These are phyloP conservation scores for Penicillium robsamsonii DNA, from an alignment of 495 filamentous ascomycete species.

Conservation along the genomic window DNA sequence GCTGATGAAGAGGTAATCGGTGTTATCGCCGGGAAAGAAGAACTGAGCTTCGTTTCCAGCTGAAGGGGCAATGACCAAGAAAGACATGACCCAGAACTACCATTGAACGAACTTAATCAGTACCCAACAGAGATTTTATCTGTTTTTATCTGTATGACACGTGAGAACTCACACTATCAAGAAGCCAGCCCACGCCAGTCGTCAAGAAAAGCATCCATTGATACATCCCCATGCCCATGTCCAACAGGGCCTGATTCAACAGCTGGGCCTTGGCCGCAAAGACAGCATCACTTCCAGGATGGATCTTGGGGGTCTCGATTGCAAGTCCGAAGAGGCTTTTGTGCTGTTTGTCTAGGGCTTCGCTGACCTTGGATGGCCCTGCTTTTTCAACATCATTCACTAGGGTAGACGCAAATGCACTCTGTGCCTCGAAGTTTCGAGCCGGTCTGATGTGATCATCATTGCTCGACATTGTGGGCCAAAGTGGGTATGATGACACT, in stretches of 20 bases:
- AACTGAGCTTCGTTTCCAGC: constrained; percentile 20
- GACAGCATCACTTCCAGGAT: constrained; percentile 19
- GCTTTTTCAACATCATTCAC: constrained; percentile 22
- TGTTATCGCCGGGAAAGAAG: constrained; percentile 16
- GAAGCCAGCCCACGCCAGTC: constrained; percentile 68
- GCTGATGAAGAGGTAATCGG: constrained; percentile 15
- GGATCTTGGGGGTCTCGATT: constrained; percentile 6
- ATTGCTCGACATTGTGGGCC: constrained; percentile 6
- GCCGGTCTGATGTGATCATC: constrained; percentile 1
- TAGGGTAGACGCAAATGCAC: constrained; percentile 22
- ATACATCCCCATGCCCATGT: constrained; percentile 78
- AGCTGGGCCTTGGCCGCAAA: constrained; percentile 46
- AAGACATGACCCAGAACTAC: constrained; percentile 24
- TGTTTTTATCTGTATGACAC: too few relatives aligned
- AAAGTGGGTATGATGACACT: neutral
- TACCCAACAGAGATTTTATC: too few relatives aligned
- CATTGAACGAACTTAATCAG: neutral
- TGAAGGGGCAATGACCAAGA: constrained; percentile 14
- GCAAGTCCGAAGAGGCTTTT: constrained; percentile 11
- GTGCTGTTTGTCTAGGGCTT: constrained; percentile 7
- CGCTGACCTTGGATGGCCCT: constrained; percentile 9
- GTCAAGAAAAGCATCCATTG: constrained; percentile 73
- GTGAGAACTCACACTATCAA: constrained; percentile 39
- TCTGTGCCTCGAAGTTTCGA: constrained; percentile 22
- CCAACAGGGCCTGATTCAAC: constrained; percentile 52